Percentiles rank a stretch among this genome's conserved stretches.
phyloP scores from a whole-genome alignment of 495 filamentous ascomycete genomes.

The Durotheca rogersii region DNA sequence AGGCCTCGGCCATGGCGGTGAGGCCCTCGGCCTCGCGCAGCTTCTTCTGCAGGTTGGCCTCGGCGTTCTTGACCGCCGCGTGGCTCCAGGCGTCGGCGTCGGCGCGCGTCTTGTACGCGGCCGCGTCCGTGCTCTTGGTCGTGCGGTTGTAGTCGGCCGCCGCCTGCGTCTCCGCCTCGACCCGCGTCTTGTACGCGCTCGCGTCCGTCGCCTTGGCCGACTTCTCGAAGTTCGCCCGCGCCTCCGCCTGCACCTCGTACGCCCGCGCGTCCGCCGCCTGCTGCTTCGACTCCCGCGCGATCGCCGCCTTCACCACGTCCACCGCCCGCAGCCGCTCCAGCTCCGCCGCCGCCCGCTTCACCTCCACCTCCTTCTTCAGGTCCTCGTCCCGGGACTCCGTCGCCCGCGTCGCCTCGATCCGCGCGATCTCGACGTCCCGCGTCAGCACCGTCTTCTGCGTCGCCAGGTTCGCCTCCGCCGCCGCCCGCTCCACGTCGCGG shows the following conservation, averaged over 20 bases:
- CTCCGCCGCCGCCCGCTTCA: constrained; percentile 74
- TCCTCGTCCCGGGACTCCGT: constrained; percentile 74
- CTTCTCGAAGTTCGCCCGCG: constrained; percentile 62
- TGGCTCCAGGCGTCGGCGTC: constrained; percentile 44
- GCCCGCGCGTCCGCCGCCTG: constrained; percentile 69
- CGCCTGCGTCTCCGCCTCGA: constrained; percentile 39
- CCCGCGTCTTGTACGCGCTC: constrained; percentile 43
- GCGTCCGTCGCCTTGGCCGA: constrained; percentile 59
- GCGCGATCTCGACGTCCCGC: constrained; percentile 67
- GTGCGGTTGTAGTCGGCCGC: constrained; percentile 42
- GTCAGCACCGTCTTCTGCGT: constrained; percentile 69
- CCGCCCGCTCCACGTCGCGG: constrained; percentile 74
- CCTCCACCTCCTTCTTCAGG: constrained; percentile 70
- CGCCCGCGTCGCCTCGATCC: constrained; percentile 67
- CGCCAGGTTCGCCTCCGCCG: constrained; percentile 70
- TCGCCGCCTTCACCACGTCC: constrained; percentile 76
- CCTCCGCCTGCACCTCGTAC: constrained; percentile 56
- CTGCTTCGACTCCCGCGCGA: constrained; percentile 68
- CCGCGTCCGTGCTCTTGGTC: constrained; percentile 46
- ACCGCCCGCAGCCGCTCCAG: constrained; percentile 72
- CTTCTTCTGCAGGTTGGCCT: constrained; percentile 60
- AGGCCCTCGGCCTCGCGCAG: constrained; percentile 75
- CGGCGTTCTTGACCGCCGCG: constrained; percentile 58
- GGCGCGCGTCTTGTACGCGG: constrained; percentile 43
- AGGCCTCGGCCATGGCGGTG: constrained; percentile 72